Base-by-base conservation (phyloP, 257 asterid genomes). In the Nicotiana obtusifolia region DNA sequence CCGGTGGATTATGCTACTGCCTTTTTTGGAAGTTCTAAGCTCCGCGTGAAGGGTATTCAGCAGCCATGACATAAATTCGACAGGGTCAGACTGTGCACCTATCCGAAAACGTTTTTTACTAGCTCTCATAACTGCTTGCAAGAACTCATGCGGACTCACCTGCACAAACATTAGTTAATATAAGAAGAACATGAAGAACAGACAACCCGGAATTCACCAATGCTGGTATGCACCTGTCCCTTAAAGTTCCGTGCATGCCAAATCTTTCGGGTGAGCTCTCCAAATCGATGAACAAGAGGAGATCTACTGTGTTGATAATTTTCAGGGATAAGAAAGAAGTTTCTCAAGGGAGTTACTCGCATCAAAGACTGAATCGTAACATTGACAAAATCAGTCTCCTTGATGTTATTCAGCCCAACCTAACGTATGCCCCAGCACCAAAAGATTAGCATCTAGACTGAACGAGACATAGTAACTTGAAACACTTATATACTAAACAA, bases 111-210 rank as follows among this genome's bases (percentile, higher is more conserved):
- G 92, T 81, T 96, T 96, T 81, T 93, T 91, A 83, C 99, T 96
- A 52, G 97, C 95, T 87, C 90, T 91, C 98, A 94, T 96, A 66
- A 96, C 98, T 15, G 98, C 98, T 87, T 96, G 98, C 82, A 96
- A 89, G 87, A 96, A 96, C 84, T 96, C 98, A 82, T 96, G 99
- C 1, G 99, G 98, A 86, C 99, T 96, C 87, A 96, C 99, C 99
- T 96, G 91, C 90, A 89, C 83, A 66, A 64, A 47, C 57, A 75
- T 59, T 15, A 15, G 60, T 44, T 81, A 60, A 88, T 83, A 78
- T 31, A 82, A 80, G 84, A 68, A 69, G 54, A 64, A 56, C 54
- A 20, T 47, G 75, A 79, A 37, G 53, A 26, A 60, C 10, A 15
- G 20, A 44, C 67, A 53, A 65, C n/a, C 7, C 33, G n/a, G 44